Conservation (phyloP, 1,284 basidiomycete species). For the Malassezia japonica region DNA sequence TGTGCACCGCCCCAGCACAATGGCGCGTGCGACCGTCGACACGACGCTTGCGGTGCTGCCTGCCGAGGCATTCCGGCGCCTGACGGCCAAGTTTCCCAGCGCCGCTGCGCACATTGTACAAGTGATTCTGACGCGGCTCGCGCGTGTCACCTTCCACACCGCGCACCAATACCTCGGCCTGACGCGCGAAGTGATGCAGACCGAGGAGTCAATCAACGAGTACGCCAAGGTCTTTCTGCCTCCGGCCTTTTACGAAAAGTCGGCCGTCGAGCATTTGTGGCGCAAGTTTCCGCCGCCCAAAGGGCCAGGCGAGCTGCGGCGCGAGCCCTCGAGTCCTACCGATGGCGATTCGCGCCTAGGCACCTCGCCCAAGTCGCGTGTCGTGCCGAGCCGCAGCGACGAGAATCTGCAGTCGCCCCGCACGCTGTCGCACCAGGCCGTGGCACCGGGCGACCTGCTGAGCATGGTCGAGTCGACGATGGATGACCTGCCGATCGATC, state of each 20-base stretch:
- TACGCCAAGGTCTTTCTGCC: slow-evolving; percentile 91
- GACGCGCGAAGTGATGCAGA: slow-evolving; percentile 86
- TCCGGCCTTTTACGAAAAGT: slow-evolving; percentile 80
- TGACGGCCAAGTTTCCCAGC: slow-evolving; percentile 88
- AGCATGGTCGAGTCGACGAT: slow-evolving; percentile 48
- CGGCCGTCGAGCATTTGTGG: slow-evolving; percentile 76
- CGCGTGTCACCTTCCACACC: slow-evolving; percentile 85
- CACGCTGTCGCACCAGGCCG: slow-evolving; percentile 31
- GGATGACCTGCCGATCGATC: slow-evolving; percentile 2
- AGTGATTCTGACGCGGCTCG: slow-evolving; percentile 90
- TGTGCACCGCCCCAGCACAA: slow-evolving; percentile 39
- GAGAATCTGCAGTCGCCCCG: background rate
- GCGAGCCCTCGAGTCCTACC: background rate
- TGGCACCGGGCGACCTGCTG: slow-evolving; percentile 53
- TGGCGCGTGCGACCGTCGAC: slow-evolving; percentile 83
- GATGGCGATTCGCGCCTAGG: background rate
- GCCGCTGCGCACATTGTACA: slow-evolving; percentile 95
- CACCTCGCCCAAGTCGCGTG: background rate
- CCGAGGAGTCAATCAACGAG: slow-evolving; percentile 92
- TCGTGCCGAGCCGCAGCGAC: background rate
- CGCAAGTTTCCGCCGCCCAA: slow-evolving; percentile 58
- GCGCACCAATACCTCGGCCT: slow-evolving; percentile 93
- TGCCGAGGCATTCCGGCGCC: slow-evolving; percentile 82
- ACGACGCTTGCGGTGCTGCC: slow-evolving; percentile 97
- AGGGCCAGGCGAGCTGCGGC: too few relatives aligned